Base-by-base conservation (phyloP, 176 grass and related monocot species). In the Avena eriantha region DNA sequence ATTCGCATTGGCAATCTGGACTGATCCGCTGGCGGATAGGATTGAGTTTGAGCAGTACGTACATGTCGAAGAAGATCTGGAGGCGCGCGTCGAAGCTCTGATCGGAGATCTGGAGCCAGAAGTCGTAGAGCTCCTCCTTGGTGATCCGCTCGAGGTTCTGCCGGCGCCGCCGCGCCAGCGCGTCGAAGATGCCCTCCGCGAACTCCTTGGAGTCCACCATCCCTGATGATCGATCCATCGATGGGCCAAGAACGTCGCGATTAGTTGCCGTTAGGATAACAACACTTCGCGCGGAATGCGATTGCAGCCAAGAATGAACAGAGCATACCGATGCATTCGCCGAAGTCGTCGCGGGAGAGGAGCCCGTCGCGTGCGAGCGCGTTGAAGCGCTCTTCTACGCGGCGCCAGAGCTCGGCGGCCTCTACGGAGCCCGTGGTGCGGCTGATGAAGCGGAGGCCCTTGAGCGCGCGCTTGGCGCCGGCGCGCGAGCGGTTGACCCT, bases 51-150 rank as follows among this genome's bases (percentile, higher is more conserved):
- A 72, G 78, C 6, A 5, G 43, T 1, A 5, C 12, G 15, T 99
- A 99, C 97, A 99, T 99, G 92, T 99, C 97, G 89, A 99, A 99
- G 85, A 99, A 99, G 85, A 99, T 96, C 87, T 99, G 97, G 79
- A 99, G 97, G 1, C 97, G 90, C n/a, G 97, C 97, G 88, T 99
- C 97, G 88, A 99, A 99, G 86, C 97, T 99, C 85, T 93, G 92
- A 85, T 99, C 97, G 64, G 94, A 96, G 70, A 99, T 99, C 89
- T 99, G 97, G 76, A 99, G 82, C 97, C 97, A 99, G 87, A 99
- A 99, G 86, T 99, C 97, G 86, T 96, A 93, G 85, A 99, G 88
- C 79, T 99, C 97, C 80, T 99, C 97, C 85, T 91, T 93, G 43
- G 87, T 96, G 68, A 99, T 94, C 87, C 97, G 81, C 83, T 99